These are phyloP conservation scores for Apiospora hydei DNA, from an alignment of 2,329 filamentous ascomycete genomes.

Conservation along the genomic window DNA sequence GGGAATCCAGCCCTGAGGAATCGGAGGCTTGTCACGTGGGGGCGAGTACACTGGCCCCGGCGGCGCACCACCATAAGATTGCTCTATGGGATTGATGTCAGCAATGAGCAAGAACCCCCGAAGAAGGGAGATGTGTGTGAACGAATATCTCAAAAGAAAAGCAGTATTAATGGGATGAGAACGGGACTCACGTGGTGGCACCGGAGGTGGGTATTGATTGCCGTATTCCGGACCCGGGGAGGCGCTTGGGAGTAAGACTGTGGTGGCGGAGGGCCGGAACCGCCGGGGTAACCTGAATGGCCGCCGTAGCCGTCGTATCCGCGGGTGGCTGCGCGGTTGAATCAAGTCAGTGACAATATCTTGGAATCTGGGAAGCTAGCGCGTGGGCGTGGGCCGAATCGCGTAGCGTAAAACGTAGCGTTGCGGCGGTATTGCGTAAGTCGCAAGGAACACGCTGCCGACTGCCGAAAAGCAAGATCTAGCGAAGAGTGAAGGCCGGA, in stretches of 20 bases:
- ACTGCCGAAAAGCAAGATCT: not conserved
- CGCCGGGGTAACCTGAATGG: constrained; percentile 25
- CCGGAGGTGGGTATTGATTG: constrained; percentile 18
- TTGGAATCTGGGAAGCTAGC: constrained; percentile 12
- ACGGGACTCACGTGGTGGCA: constrained; percentile 1
- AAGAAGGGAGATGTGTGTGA: not conserved
- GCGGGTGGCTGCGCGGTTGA: constrained; percentile 20
- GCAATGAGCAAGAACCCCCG: not conserved
- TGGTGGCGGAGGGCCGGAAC: constrained; percentile 23
- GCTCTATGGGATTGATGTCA: not conserved
- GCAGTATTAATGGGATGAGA: not conserved
- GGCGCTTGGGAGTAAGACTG: constrained; percentile 4
- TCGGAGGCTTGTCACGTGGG: constrained; percentile 52
- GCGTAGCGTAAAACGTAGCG: constrained; percentile 17
- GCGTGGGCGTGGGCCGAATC: not conserved
- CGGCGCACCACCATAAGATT: constrained; percentile 30
- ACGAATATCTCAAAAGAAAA: not conserved
- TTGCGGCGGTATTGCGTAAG: constrained; percentile 12
- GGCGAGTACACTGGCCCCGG: constrained; percentile 43
- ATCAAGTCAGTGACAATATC: constrained; percentile 9
- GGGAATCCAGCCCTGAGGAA: constrained; percentile 67
- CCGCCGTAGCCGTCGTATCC: constrained; percentile 26
- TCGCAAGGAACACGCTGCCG: constrained; percentile 12
- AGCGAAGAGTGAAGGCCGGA: not conserved
- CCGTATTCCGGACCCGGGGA: constrained; percentile 24